Evolutionary conservation across 257 asterid genomes (phyloP).

Genomic region (Solanum chmielewskii): DNA sequence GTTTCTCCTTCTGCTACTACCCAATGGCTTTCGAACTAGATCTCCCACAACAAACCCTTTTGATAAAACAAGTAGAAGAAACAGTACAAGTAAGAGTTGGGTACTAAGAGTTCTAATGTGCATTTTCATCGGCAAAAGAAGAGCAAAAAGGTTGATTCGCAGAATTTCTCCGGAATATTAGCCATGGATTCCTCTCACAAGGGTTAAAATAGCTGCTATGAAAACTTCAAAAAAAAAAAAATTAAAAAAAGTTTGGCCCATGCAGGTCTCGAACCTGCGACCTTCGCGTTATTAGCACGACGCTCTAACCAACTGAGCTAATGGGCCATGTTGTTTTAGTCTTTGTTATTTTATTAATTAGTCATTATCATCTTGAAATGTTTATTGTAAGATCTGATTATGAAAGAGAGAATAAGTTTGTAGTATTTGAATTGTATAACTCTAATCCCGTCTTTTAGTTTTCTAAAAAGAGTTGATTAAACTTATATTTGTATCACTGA

Average conservation of each 20-base stretch:
- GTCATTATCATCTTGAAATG: rapidly evolving
- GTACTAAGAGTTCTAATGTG: background rate
- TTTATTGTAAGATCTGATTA: background rate
- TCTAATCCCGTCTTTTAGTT: background rate
- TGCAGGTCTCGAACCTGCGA: slow-evolving; percentile 39
- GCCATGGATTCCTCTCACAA: background rate
- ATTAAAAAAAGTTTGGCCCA: background rate
- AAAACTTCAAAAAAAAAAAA: background rate
- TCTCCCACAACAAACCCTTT: background rate
- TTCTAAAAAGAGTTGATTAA: background rate
- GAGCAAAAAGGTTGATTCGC: background rate
- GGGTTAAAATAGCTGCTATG: background rate
- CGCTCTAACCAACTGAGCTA: slow-evolving; percentile 39
- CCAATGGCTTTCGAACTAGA: background rate
- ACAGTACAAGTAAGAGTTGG: background rate
- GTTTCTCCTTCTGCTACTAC: background rate
- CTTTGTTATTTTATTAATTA: rapidly evolving
- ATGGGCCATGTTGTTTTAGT: background rate
- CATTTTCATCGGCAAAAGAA: background rate
- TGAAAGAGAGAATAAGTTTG: background rate
- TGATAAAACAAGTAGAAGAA: background rate
- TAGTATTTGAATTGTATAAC: background rate
- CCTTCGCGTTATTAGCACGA: slow-evolving; percentile 39
- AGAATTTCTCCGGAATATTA: background rate
- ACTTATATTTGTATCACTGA: no score